Evolutionary conservation across 2,329 filamentous ascomycete genomes (phyloP).

Genomic region (Cladosporium halotolerans): DNA sequence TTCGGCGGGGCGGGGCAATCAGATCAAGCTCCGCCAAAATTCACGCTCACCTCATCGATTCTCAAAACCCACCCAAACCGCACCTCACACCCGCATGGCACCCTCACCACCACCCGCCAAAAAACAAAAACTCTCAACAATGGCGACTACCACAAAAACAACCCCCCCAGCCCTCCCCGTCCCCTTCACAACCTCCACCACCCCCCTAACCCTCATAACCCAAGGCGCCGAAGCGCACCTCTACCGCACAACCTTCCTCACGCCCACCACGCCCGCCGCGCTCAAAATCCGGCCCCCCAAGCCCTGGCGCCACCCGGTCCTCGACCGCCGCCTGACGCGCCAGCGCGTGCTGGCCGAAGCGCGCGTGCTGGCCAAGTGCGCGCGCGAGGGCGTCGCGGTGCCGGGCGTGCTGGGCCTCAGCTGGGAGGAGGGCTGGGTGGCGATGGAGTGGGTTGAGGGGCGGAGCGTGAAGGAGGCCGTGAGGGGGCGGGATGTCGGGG

Average conservation of each 20-base stretch:
- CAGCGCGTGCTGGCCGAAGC: conserved; percentile 86
- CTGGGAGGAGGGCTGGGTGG: conserved; percentile 62
- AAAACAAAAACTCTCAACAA: neutral
- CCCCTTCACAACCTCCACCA: conserved; percentile 57
- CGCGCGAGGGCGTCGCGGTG: conserved; percentile 71
- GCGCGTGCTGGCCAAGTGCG: conserved; percentile 71
- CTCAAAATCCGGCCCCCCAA: conserved; percentile 90
- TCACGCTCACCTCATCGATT: no score
- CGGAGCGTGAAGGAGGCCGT: conserved; percentile 60
- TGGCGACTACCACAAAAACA: conserved; percentile 15
- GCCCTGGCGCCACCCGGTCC: conserved; percentile 81
- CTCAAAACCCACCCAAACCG: no score
- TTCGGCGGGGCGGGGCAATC: no score
- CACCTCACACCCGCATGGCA: no score
- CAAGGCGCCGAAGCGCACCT: conserved; percentile 95
- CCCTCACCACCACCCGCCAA: no score
- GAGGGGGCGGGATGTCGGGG: conserved; percentile 37
- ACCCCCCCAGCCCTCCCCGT: conserved; percentile 47
- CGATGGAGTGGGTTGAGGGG: conserved; percentile 80
- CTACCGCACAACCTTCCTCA: conserved; percentile 78
- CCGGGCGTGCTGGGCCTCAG: conserved; percentile 70
- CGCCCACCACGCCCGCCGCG: conserved; percentile 61
- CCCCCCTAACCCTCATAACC: conserved; percentile 63
- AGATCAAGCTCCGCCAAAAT: no score
- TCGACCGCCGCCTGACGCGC: conserved; percentile 80